phyloP scores from a whole-genome alignment of 345 rosid genomes.

The Bretschneidera sinensis region DNA sequence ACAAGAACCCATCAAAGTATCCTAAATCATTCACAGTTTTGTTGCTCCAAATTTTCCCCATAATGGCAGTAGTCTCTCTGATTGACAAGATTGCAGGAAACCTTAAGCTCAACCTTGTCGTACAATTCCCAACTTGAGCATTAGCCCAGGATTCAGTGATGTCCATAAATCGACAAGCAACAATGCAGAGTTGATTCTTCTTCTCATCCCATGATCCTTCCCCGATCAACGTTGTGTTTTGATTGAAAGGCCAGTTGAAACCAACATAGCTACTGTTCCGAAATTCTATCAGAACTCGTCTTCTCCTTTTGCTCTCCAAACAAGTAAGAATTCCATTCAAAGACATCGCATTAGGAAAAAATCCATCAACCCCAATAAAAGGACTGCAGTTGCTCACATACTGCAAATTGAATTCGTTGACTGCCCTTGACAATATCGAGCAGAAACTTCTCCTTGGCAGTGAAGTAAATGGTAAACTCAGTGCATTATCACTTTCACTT shows the following conservation, averaged over 20 bases:
- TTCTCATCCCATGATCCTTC: slow-evolving; percentile 49
- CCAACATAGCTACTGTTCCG: neutral
- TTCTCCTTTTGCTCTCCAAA: slow-evolving; percentile 8
- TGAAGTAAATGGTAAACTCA: slow-evolving; percentile 14
- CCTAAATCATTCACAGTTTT: too few species aligned
- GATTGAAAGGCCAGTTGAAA: slow-evolving; percentile 12
- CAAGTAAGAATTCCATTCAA: slow-evolving; percentile 28
- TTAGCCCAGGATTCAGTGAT: slow-evolving; percentile 20
- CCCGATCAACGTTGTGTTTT: slow-evolving; percentile 28
- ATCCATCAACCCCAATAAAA: slow-evolving; percentile 12
- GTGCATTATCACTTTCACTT: too few species aligned
- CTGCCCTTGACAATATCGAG: slow-evolving; percentile 10
- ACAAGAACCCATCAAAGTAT: too few species aligned
- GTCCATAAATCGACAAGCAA: slow-evolving; percentile 30
- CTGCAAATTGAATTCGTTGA: slow-evolving; percentile 18
- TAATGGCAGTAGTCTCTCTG: too few species aligned
- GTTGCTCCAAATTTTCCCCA: too few species aligned
- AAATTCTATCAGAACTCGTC: slow-evolving; percentile 21
- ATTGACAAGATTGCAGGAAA: too few species aligned
- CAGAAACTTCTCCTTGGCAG: slow-evolving; percentile 14
- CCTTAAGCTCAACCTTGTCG: too few species aligned
- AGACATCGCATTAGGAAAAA: slow-evolving; percentile 24
- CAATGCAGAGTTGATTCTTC: slow-evolving; percentile 26
- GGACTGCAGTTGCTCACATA: slow-evolving; percentile 18
- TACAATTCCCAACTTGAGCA: slow-evolving; percentile 7